Conservation (phyloP, 768 basidiomycete species). For the Russula vinacea region DNA sequence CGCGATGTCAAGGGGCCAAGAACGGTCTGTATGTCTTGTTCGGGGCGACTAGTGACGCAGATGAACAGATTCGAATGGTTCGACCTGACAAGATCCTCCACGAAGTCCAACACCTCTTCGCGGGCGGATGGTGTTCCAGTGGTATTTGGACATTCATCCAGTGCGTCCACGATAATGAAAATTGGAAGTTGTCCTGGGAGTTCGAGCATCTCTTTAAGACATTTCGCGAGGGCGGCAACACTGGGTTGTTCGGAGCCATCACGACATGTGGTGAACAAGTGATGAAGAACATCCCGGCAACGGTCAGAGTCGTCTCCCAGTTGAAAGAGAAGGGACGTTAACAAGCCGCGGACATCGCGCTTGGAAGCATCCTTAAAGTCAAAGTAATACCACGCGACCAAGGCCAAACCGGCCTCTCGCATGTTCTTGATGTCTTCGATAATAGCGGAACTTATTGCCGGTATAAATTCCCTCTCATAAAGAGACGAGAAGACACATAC, state of each 20-base stretch:
- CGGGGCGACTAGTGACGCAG: background rate
- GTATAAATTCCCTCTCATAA: background rate
- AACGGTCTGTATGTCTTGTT: background rate
- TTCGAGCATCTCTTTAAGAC: background rate
- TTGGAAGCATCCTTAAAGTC: background rate
- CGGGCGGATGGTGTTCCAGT: background rate
- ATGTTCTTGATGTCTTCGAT: background rate
- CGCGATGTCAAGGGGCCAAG: background rate
- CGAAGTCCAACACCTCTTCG: background rate
- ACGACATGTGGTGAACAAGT: background rate
- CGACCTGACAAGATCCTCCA: background rate
- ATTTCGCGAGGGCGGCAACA: background rate
- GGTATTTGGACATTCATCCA: background rate
- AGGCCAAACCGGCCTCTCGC: background rate
- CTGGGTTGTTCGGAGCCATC: background rate
- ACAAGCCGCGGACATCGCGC: background rate
- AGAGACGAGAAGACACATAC: background rate
- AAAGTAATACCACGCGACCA: background rate
- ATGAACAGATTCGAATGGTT: background rate
- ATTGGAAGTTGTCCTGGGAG: background rate
- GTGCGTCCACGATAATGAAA: background rate
- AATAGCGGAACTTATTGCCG: background rate
- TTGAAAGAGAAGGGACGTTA: background rate
- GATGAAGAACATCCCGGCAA: background rate
- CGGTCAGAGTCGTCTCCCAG: background rate